Conservation (phyloP, 495 filamentous ascomycete genomes). For the Bombardia bombarda region DNA sequence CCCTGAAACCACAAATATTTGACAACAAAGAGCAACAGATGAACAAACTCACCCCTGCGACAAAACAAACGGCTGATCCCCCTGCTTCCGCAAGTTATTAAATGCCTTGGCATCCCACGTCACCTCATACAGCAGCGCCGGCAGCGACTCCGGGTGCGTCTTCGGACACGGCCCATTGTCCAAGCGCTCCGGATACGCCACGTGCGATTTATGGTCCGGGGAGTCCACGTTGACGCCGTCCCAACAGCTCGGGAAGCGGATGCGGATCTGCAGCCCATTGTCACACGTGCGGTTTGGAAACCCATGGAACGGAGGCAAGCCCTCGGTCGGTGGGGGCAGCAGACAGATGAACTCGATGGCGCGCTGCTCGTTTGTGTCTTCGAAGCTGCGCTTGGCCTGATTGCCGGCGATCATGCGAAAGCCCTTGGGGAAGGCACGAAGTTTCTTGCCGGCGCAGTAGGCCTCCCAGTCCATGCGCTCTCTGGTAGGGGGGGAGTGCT, state of each 20-base stretch:
- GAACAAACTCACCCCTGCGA: constrained; percentile 24
- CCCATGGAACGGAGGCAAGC: constrained; percentile 23
- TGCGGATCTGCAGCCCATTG: constrained; percentile 55
- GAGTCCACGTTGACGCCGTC: constrained; percentile 53
- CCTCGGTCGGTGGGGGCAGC: constrained; percentile 25
- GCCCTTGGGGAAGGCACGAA: constrained; percentile 52
- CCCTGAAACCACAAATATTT: constrained; percentile 54
- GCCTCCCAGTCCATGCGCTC: constrained; percentile 37
- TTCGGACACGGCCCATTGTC: constrained; percentile 43
- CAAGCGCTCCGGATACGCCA: constrained; percentile 43
- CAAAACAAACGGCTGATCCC: constrained; percentile 50
- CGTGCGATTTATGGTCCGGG: constrained; percentile 48
- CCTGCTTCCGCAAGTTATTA: constrained; percentile 17
- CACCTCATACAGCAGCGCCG: constrained; percentile 57
- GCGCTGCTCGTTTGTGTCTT: constrained; percentile 21
- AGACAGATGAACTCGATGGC: constrained; percentile 46
- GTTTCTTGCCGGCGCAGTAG: constrained; percentile 29
- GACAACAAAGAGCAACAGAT: constrained; percentile 4
- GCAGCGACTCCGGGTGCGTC: constrained; percentile 49
- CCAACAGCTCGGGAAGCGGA: constrained; percentile 77
- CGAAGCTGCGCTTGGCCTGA: constrained; percentile 35
- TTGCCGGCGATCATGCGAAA: constrained; percentile 65
- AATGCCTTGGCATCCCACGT: constrained; percentile 50
- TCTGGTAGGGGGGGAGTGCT: no score
- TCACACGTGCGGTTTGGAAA: constrained; percentile 48